Conservation (phyloP, 768 basidiomycete species). For the Tricholoma sp. region DNA sequence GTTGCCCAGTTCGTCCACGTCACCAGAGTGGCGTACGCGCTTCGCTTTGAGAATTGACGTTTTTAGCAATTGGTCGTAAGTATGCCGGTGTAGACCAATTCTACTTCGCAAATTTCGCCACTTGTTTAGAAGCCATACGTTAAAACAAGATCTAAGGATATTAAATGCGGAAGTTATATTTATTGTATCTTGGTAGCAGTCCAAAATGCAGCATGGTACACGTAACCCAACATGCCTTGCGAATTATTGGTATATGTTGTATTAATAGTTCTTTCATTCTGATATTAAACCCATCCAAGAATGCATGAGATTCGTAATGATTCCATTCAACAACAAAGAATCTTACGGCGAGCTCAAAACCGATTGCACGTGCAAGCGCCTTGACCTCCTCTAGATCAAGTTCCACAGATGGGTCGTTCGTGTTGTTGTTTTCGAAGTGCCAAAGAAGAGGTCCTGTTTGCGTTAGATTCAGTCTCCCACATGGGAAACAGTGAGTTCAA, state of each 20-base stretch:
- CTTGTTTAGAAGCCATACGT: background rate
- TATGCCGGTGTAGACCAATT: background rate
- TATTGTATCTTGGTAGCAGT: slow-evolving; percentile 45
- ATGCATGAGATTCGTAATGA: background rate
- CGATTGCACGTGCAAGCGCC: slow-evolving; percentile 60
- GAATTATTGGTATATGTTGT: slow-evolving; percentile 86
- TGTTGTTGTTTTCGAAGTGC: slow-evolving; percentile 91
- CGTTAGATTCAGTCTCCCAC: background rate
- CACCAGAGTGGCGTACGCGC: background rate
- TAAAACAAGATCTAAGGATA: background rate
- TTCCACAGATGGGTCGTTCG: slow-evolving; percentile 80
- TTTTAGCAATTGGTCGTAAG: background rate
- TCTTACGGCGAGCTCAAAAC: slow-evolving; percentile 77
- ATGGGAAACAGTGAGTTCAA: background rate
- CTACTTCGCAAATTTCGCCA: background rate
- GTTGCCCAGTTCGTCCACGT: background rate
- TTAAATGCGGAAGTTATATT: background rate
- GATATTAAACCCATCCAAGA: background rate
- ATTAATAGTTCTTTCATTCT: slow-evolving; percentile 79
- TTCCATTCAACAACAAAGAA: background rate
- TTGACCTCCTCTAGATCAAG: slow-evolving; percentile 89
- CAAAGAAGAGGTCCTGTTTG: slow-evolving; percentile 80
- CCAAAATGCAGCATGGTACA: slow-evolving; percentile 85
- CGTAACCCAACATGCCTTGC: slow-evolving; percentile 76
- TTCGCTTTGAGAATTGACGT: background rate